Percentiles rank a stretch among this genome's conserved stretches.
phyloP scores from a whole-genome alignment of 2,329 filamentous ascomycete species.

The Cladosporium velox region DNA sequence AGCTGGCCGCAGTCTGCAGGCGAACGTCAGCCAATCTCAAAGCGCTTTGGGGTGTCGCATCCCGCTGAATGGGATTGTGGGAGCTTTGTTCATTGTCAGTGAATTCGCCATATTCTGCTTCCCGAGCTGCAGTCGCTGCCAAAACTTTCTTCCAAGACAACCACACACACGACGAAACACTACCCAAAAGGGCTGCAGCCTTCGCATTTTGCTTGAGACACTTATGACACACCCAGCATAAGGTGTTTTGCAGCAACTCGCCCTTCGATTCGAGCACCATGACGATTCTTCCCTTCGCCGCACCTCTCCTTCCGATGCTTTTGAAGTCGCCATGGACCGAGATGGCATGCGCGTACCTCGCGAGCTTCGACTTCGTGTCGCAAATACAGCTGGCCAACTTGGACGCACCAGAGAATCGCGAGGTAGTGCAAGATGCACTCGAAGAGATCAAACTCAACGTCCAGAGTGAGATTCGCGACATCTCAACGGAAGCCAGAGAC shows the following conservation, averaged over 20 bases:
- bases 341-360: background rate
- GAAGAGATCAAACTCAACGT: background rate
- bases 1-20: background rate
- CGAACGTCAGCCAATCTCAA: background rate
- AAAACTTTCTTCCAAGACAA: background rate
- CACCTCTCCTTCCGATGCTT: background rate
- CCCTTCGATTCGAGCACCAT: background rate
- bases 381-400: background rate
- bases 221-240: background rate
- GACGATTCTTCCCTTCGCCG: background rate
- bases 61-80: background rate
- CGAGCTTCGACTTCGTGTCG: background rate
- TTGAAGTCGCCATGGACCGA: background rate
- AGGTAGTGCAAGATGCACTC: background rate
- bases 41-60: background rate
- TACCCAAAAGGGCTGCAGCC: background rate
- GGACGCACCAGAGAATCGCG: background rate
- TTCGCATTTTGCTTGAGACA: background rate
- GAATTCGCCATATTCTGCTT: background rate
- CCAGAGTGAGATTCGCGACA: background rate
- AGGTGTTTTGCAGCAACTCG: background rate
- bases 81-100: background rate
- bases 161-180: background rate
- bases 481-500: background rate
- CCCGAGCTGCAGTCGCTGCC: background rate